Evolutionary conservation across 1,284 basidiomycete species (phyloP).

Genomic region (Bondarzewia mesenterica): DNA sequence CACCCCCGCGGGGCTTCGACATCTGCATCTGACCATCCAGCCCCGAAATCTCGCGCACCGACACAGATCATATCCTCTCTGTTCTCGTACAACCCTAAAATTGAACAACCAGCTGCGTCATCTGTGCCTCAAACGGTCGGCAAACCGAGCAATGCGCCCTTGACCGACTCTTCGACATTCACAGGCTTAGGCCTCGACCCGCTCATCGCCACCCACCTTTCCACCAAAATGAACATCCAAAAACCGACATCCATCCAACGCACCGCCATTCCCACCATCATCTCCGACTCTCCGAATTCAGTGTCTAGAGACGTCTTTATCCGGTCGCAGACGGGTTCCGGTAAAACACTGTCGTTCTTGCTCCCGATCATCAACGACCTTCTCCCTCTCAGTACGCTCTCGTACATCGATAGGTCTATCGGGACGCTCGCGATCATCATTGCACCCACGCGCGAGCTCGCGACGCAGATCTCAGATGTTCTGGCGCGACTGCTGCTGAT

Average conservation of each 20-base stretch:
- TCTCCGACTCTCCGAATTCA: slow-evolving; percentile 35
- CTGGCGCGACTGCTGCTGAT: slow-evolving; percentile 62
- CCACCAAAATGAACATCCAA: slow-evolving; percentile 73
- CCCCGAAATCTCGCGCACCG: slow-evolving; percentile 26
- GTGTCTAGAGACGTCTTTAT: slow-evolving; percentile 80
- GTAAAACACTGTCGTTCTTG: slow-evolving; percentile 93
- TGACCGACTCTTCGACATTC: slow-evolving; percentile 68
- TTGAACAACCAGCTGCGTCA: slow-evolving; percentile 34
- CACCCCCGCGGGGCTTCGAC: slow-evolving; percentile 7
- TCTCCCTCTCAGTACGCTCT: slow-evolving; percentile 78
- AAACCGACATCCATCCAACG: slow-evolving; percentile 92
- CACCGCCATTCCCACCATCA: slow-evolving; percentile 69
- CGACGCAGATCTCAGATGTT: slow-evolving; percentile 84
- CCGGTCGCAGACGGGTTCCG: slow-evolving; percentile 96
- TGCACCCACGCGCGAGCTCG: slow-evolving; percentile 91
- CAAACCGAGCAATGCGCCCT: slow-evolving; percentile 79
- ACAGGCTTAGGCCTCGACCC: slow-evolving; percentile 74
- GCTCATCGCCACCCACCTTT: slow-evolving; percentile 74
- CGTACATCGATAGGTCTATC: slow-evolving; percentile 80
- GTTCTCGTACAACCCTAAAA: slow-evolving; percentile 77
- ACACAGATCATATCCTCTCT: slow-evolving; percentile 86
- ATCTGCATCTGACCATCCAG: slow-evolving; percentile 13
- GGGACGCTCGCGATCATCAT: slow-evolving; percentile 95
- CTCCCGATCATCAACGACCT: slow-evolving; percentile 95
- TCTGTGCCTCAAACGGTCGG: slow-evolving; percentile 21